Conservation (phyloP, 2,329 filamentous ascomycete genomes). For the Dryadomyces sulphureus region DNA sequence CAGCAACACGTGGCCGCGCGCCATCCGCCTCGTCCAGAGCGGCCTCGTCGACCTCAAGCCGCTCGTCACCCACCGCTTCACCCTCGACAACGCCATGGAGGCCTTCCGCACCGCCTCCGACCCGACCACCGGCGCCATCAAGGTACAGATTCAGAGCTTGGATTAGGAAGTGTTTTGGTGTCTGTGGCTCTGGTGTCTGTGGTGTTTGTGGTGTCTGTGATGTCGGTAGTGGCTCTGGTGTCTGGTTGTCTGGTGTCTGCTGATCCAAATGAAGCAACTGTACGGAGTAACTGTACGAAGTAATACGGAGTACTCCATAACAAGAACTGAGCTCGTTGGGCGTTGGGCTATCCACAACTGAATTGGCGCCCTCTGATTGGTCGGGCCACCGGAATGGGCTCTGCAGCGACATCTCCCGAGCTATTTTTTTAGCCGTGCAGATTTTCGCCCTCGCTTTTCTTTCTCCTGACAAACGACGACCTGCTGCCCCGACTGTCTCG, state of each 20-base stretch:
- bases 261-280: no score
- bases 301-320: no score
- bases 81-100: conserved; percentile 71
- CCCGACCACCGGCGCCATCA: conserved; percentile 88
- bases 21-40: conserved; percentile 74
- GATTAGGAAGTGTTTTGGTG: conserved; percentile 20
- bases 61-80: conserved; percentile 78
- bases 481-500: neutral
- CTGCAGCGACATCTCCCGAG: conserved; percentile 19
- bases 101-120: conserved; percentile 83
- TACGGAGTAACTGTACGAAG: neutral
- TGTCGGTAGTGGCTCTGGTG: neutral
- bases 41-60: conserved; percentile 68
- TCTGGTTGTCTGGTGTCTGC: no score
- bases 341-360: neutral
- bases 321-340: no score
- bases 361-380: conserved; percentile 12
- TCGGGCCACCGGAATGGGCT: conserved; percentile 9
- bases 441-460: conserved; percentile 3
- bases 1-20: conserved; percentile 88
- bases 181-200: neutral
- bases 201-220: neutral
- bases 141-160: conserved; percentile 79
- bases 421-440: conserved; percentile 13
- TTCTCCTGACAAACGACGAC: neutral